These are phyloP conservation scores for Amauroascus niger DNA, from an alignment of 2,329 filamentous ascomycete genomes.

Conservation along the genomic window DNA sequence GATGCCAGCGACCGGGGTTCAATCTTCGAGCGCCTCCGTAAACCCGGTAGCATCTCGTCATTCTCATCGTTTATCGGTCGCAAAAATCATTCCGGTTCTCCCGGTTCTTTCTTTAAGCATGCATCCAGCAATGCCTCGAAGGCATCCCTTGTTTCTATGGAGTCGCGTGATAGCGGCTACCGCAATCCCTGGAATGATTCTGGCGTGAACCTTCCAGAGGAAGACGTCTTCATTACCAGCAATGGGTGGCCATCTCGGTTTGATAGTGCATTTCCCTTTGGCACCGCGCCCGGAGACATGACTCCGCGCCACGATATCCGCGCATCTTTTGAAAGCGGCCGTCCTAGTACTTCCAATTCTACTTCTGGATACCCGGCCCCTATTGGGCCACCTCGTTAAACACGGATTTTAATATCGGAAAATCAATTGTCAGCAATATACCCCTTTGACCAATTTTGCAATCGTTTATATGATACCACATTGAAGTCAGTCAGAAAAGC, in stretches of 20 bases:
- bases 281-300: conserved; percentile 59
- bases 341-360: conserved; percentile 90
- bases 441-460: conserved; percentile 24
- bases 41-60: conserved; percentile 87
- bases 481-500: conserved; percentile 11
- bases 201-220: conserved; percentile 84
- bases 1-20: conserved; percentile 71
- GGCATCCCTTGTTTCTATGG: conserved; percentile 89
- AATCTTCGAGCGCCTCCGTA: conserved; percentile 84
- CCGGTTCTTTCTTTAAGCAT: conserved; percentile 82
- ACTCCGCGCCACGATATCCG: conserved; percentile 76
- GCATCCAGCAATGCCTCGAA: conserved; percentile 85
- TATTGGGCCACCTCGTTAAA: conserved; percentile 83
- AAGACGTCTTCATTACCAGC: conserved; percentile 59
- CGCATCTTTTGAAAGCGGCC: conserved; percentile 80
- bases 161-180: conserved; percentile 89
- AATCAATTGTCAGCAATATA: conserved; percentile 31
- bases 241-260: conserved; percentile 44
- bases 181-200: conserved; percentile 98
- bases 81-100: conserved; percentile 84
- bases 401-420: conserved; percentile 21
- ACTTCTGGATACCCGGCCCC: conserved; percentile 94
- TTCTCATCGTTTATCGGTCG: conserved; percentile 94
- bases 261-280: conserved; percentile 58
- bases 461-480: conserved; percentile 20